Percentiles rank a stretch among this genome's conserved stretches.
These are phyloP conservation scores for Coemansia sp. DNA, from an alignment of 192 early-diverging fungal species.

Conservation along the genomic window DNA sequence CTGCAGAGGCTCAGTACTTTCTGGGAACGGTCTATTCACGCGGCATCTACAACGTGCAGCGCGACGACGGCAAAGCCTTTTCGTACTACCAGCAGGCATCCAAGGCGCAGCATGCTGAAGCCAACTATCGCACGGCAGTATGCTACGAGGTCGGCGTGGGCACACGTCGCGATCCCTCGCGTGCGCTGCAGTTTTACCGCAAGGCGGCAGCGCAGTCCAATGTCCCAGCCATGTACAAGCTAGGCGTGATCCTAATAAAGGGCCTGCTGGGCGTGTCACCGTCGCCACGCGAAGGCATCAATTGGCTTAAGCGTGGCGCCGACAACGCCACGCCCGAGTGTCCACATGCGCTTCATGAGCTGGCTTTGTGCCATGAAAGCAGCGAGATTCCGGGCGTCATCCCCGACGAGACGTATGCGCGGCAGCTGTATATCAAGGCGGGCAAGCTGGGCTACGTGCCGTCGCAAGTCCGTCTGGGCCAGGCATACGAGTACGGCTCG, in stretches of 20 bases:
- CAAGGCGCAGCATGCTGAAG: slow-evolving; percentile 86
- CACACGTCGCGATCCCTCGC: slow-evolving; percentile 74
- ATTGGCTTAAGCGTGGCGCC: slow-evolving; percentile 91
- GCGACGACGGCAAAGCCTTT: slow-evolving; percentile 90
- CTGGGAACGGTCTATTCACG: slow-evolving; percentile 87
- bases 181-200: slow-evolving; percentile 87
- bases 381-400: slow-evolving; percentile 68
- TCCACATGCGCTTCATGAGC: slow-evolving; percentile 91
- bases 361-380: slow-evolving; percentile 82
- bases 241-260: slow-evolving; percentile 88
- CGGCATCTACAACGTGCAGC: slow-evolving; percentile 71
- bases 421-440: slow-evolving; percentile 87
- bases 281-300: slow-evolving; percentile 88
- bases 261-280: slow-evolving; percentile 71
- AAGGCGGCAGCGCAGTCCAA: slow-evolving; percentile 90
- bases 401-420: slow-evolving; percentile 81
- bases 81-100: slow-evolving; percentile 86
- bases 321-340: slow-evolving; percentile 85
- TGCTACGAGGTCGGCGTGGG: slow-evolving; percentile 97
- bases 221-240: slow-evolving; percentile 95
- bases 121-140: slow-evolving; percentile 91
- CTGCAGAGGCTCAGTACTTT: slow-evolving; percentile 90
- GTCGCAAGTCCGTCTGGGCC: slow-evolving; percentile 88
- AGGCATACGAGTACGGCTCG: slow-evolving; percentile 92
- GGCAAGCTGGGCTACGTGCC: slow-evolving; percentile 91